These are phyloP conservation scores for Trichoderma hamatum DNA, from an alignment of 2,329 filamentous ascomycete species.

Conservation along the genomic window DNA sequence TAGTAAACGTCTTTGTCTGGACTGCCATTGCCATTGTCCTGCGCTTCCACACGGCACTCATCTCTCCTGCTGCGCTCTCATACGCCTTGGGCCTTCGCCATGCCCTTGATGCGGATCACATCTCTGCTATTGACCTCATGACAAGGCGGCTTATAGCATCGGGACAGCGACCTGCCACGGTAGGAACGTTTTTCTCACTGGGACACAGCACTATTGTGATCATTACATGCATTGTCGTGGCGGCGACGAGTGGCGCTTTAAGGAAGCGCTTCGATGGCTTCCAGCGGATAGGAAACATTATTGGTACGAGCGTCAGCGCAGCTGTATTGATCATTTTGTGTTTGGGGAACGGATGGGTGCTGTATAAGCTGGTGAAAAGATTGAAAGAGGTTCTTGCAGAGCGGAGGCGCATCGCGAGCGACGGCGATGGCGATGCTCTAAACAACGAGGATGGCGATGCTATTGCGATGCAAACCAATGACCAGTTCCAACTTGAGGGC, in stretches of 20 bases:
- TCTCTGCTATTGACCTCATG: constrained; percentile 87
- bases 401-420: constrained; percentile 30
- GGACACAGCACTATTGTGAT: constrained; percentile 94
- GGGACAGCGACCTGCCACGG: constrained; percentile 83
- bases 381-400: constrained; percentile 62
- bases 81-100: constrained; percentile 90
- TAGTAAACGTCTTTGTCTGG: constrained; percentile 60
- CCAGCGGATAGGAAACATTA: constrained; percentile 78
- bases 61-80: constrained; percentile 79
- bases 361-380: constrained; percentile 74
- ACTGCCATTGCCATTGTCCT: constrained; percentile 56
- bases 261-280: constrained; percentile 81
- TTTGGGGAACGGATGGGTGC: constrained; percentile 80
- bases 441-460: constrained; percentile 32
- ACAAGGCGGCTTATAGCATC: constrained; percentile 85
- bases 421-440: constrained; percentile 37
- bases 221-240: constrained; percentile 87
- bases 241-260: constrained; percentile 84
- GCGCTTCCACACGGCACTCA: constrained; percentile 60
- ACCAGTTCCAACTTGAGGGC: constrained; percentile 70
- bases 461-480: constrained; percentile 42
- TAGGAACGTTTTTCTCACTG: constrained; percentile 92
- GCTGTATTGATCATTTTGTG: constrained; percentile 82
- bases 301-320: constrained; percentile 86
- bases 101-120: constrained; percentile 96